These are phyloP conservation scores for Saturnispora hagleri DNA, from an alignment of 805 yeast genomes.

Conservation along the genomic window DNA sequence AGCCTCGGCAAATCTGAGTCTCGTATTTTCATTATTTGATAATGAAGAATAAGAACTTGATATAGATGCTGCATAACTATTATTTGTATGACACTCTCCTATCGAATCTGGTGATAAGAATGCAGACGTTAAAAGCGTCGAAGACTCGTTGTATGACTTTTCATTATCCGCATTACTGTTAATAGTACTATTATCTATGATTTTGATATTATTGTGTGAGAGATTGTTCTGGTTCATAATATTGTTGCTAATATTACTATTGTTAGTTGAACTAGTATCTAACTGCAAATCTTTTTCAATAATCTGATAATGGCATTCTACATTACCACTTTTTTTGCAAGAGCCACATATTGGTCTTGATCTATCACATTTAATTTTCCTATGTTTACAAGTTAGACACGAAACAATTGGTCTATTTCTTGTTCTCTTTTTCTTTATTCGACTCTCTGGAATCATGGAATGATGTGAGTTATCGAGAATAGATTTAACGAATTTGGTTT, in stretches of 20 bases:
- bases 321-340: conserved; percentile 15
- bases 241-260: not conserved
- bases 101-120: not conserved
- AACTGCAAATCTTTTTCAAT: not conserved
- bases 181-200: not conserved
- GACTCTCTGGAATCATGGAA: not conserved
- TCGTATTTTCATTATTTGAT: not conserved
- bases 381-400: conserved; percentile 34
- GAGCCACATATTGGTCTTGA: conserved; percentile 28
- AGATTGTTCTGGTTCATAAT: not conserved
- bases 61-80: not conserved
- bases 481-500: not conserved
- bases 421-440: conserved; percentile 19
- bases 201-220: too few species aligned
- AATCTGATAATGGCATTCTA: conserved; percentile 7
- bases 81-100: not conserved
- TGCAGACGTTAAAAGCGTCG: not conserved
- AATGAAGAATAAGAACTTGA: not conserved
- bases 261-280: not conserved
- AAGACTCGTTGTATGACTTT: not conserved
- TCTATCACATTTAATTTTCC: conserved; percentile 39
- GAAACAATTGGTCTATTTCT: conserved; percentile 40
- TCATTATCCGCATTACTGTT: not conserved
- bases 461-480: not conserved
- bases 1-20: not conserved